These are phyloP conservation scores for Xylaria flabelliformis DNA, from an alignment of 495 filamentous ascomycete species.

Conservation along the genomic window DNA sequence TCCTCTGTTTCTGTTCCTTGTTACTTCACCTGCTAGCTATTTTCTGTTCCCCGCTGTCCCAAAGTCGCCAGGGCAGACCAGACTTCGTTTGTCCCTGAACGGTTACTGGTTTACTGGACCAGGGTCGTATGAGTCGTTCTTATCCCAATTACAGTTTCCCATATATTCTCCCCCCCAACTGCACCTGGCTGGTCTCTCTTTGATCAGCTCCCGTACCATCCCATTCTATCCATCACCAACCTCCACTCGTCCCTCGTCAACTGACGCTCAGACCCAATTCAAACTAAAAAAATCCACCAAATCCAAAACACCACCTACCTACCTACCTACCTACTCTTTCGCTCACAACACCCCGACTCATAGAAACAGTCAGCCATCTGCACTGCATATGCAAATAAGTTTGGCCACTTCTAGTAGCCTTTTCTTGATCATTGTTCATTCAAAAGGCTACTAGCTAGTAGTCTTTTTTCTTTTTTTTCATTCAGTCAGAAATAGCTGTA, in stretches of 20 bases:
- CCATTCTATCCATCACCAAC: slow-evolving; percentile 13
- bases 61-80: neutral
- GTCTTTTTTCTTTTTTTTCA: slow-evolving; percentile 19
- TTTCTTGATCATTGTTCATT: slow-evolving; percentile 18
- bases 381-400: slow-evolving; percentile 18
- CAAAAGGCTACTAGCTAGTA: slow-evolving; percentile 27
- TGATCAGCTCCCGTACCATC: slow-evolving; percentile 9
- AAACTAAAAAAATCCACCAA: neutral
- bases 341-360: slow-evolving; percentile 13
- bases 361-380: slow-evolving; percentile 4
- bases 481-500: slow-evolving; percentile 22
- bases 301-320: slow-evolving; percentile 13
- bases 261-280: slow-evolving; percentile 9
- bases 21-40: slow-evolving; percentile 1
- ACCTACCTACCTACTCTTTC: neutral
- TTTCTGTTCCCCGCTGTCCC: neutral
- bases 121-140: slow-evolving; percentile 19
- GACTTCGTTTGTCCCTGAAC: slow-evolving; percentile 13
- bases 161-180: slow-evolving; percentile 15
- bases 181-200: slow-evolving; percentile 6
- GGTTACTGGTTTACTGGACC: neutral
- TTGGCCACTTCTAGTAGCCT: slow-evolving; percentile 22
- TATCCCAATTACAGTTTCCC: slow-evolving; percentile 18
- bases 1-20: neutral
- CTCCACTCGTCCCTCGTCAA: neutral